Conservation (phyloP, 768 basidiomycete genomes). For the Sarcodon aspratus region DNA sequence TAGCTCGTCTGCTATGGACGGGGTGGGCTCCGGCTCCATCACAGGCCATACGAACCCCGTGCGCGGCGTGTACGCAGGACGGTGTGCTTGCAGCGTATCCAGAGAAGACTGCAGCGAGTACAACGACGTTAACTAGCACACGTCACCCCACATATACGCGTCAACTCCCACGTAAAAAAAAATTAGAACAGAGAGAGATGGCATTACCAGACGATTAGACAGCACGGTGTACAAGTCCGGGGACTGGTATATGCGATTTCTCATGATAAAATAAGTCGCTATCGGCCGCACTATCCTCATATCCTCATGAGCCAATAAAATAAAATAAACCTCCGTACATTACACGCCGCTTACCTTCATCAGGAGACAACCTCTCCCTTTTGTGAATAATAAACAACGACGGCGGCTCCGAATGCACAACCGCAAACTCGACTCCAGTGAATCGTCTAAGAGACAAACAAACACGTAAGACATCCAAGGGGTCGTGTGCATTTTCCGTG, state of each 20-base stretch:
- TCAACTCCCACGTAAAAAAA: neutral
- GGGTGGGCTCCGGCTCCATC: conserved; percentile 28
- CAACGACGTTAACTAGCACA: conserved; percentile 49
- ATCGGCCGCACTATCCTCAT: conserved; percentile 50
- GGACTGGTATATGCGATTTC: conserved; percentile 82
- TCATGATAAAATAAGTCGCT: conserved; percentile 80
- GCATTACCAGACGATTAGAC: conserved; percentile 68
- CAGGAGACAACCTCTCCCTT: conserved; percentile 71
- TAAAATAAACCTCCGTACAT: conserved; percentile 1
- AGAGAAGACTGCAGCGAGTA: conserved; percentile 69
- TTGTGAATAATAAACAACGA: conserved; percentile 85
- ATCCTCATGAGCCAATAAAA: neutral
- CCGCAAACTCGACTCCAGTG: conserved; percentile 77
- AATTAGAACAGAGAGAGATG: neutral
- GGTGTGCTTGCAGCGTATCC: conserved; percentile 56
- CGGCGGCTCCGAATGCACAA: conserved; percentile 73
- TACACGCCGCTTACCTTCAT: conserved; percentile 52
- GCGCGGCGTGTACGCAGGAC: conserved; percentile 76
- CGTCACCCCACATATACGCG: conserved; percentile 1
- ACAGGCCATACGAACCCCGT: conserved; percentile 84
- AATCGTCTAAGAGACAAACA: conserved; percentile 48
- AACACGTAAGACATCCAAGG: neutral
- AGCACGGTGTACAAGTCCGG: conserved; percentile 78
- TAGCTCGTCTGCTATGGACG: conserved; percentile 25
- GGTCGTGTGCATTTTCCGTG: neutral